These are phyloP conservation scores for Barnettozyma pratensis DNA, from an alignment of 805 yeast species.

Conservation along the genomic window DNA sequence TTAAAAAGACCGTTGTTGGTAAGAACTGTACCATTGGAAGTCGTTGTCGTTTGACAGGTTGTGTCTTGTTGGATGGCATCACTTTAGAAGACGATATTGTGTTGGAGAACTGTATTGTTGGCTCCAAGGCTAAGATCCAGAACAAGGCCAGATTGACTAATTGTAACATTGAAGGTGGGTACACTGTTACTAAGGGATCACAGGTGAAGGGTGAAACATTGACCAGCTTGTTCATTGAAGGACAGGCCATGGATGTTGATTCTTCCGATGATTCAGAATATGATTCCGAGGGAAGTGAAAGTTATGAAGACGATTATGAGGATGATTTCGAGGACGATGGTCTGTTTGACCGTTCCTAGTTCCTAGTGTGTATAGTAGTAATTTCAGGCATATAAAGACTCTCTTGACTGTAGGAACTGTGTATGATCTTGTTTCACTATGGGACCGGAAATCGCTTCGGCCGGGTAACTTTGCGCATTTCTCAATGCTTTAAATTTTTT, in stretches of 20 bases:
- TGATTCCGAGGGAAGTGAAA: conserved; percentile 27
- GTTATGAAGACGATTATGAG: conserved; percentile 37
- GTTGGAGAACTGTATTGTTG: conserved; percentile 82
- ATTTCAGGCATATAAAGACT: no score
- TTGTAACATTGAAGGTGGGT: conserved; percentile 83
- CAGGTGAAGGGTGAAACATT: conserved; percentile 55
- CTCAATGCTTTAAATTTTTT: no score
- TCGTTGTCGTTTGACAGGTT: conserved; percentile 84
- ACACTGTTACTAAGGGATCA: conserved; percentile 53
- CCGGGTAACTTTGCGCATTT: no score
- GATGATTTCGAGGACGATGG: conserved; percentile 52
- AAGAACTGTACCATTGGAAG: conserved; percentile 71
- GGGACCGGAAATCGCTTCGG: no score
- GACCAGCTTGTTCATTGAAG: conserved; percentile 29
- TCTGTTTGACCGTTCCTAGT: conserved; percentile 43
- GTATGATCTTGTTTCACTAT: no score
- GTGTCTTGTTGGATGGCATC: conserved; percentile 69
- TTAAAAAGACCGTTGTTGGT: conserved; percentile 83
- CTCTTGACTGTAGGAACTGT: no score
- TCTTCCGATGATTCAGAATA: conserved; percentile 15
- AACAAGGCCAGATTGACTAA: conserved; percentile 62
- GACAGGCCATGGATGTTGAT: conserved; percentile 18
- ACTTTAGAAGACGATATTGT: conserved; percentile 69
- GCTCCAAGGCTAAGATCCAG: conserved; percentile 59
- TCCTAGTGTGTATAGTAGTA: no score